Conservation (phyloP, 306 rosid species). For the Medicago arabica region DNA sequence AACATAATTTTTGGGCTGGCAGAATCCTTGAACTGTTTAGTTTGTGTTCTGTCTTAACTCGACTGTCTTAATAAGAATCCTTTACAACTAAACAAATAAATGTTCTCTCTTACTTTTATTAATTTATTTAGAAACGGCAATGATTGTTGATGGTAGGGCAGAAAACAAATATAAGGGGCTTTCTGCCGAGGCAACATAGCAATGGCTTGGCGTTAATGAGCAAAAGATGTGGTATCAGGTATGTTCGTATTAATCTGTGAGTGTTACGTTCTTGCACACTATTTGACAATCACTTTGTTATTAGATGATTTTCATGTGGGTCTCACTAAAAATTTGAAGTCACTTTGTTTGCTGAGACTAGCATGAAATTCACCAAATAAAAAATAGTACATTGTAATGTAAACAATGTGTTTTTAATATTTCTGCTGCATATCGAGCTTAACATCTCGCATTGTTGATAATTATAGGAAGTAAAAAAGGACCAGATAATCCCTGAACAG, state of each 20-base stretch:
- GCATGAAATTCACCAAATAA: background rate
- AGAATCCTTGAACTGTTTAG: constrained; percentile 15
- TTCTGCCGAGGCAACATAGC: constrained; percentile 45
- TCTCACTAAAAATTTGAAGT: background rate
- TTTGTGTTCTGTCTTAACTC: constrained; percentile 15
- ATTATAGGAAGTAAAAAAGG: constrained; percentile 11
- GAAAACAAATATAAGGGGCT: constrained; percentile 68
- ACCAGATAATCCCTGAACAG: constrained; percentile 21
- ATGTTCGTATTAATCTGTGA: background rate
- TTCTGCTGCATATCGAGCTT: background rate
- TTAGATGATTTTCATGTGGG: background rate
- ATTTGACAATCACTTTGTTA: constrained; percentile 2
- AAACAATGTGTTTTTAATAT: constrained; percentile 2
- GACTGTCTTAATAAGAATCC: constrained; percentile 2
- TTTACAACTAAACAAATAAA: background rate
- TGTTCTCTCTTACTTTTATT: constrained; percentile 25
- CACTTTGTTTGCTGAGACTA: background rate
- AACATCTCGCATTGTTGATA: constrained; percentile 15
- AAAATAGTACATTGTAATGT: background rate
- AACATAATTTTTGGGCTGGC: background rate
- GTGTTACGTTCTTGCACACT: constrained; percentile 15
- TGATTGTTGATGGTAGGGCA: constrained; percentile 58
- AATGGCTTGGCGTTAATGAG: constrained; percentile 37
- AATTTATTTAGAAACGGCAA: constrained; percentile 36
- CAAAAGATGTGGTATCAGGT: constrained; percentile 10